Conservation (phyloP, 192 early-diverging fungal genomes). For the Geranomyces variabilis region DNA sequence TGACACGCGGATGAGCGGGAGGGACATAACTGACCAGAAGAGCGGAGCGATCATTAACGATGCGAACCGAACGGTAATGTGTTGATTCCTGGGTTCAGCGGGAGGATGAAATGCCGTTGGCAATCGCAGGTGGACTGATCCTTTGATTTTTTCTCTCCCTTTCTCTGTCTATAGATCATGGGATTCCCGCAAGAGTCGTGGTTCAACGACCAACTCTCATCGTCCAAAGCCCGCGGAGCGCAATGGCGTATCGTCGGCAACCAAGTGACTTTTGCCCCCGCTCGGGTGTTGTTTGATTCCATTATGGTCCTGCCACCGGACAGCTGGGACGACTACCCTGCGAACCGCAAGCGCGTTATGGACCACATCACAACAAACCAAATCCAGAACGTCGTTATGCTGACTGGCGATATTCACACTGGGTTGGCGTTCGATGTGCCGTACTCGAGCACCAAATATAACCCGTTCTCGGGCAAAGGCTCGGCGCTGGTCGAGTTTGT, state of each 20-base stretch:
- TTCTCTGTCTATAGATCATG: slow-evolving; percentile 17
- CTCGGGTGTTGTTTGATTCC: slow-evolving; percentile 25
- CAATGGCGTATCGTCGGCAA: slow-evolving; percentile 47
- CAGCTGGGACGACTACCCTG: slow-evolving; percentile 48
- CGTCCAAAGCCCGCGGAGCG: slow-evolving; percentile 33
- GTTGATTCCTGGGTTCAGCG: too few species aligned
- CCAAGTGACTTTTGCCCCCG: slow-evolving; percentile 46
- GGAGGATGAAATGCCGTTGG: too few species aligned
- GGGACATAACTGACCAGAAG: too few species aligned
- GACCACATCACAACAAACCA: slow-evolving; percentile 19
- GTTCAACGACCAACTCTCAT: slow-evolving; percentile 32
- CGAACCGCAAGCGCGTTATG: slow-evolving; percentile 33
- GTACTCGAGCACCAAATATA: too few species aligned
- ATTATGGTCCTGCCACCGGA: slow-evolving; percentile 3
- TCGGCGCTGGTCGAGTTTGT: slow-evolving; percentile 47
- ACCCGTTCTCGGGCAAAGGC: not conserved
- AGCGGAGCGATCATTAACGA: not conserved
- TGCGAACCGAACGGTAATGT: not conserved
- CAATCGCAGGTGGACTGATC: too few species aligned
- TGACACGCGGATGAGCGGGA: slow-evolving; percentile 47
- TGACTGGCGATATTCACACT: slow-evolving; percentile 49
- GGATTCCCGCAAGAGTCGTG: slow-evolving; percentile 44
- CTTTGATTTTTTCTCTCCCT: too few species aligned
- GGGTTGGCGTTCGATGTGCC: slow-evolving; percentile 40
- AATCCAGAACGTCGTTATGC: slow-evolving; percentile 40